Conservation (phyloP, 1,284 basidiomycete genomes). For the Microbotryum intermedium region DNA sequence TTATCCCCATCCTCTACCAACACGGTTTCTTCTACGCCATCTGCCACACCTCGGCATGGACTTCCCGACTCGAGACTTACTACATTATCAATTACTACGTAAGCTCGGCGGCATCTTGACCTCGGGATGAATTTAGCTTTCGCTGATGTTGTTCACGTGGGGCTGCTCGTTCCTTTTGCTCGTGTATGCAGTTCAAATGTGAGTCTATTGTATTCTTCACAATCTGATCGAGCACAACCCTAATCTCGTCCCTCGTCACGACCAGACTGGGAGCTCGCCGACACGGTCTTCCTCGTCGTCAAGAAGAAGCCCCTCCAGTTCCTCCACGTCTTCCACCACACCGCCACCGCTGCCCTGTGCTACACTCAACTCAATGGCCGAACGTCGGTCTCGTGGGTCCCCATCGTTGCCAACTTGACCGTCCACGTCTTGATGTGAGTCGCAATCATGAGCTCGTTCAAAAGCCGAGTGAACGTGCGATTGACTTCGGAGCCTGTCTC, state of each 20-base stretch:
- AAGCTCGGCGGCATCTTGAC: slow-evolving; percentile 48
- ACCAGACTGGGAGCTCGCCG: slow-evolving; percentile 64
- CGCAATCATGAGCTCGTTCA: slow-evolving; percentile 1
- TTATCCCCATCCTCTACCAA: slow-evolving; percentile 60
- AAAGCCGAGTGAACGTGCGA: slow-evolving; percentile 8
- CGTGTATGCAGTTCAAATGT: slow-evolving; percentile 25
- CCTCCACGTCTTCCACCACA: slow-evolving; percentile 97
- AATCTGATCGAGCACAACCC: background rate
- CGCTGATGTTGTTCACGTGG: background rate
- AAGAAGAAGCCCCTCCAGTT: slow-evolving; percentile 98
- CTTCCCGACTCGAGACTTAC: slow-evolving; percentile 52
- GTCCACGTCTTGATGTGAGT: slow-evolving; percentile 96
- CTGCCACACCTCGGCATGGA: slow-evolving; percentile 73
- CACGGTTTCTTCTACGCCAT: slow-evolving; percentile 66
- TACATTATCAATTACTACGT: slow-evolving; percentile 99
- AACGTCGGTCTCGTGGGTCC: slow-evolving; percentile 92
- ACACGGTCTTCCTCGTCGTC: slow-evolving; percentile 93
- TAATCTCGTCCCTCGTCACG: slow-evolving; percentile 1
- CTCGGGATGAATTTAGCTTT: slow-evolving; percentile 38
- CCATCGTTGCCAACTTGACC: slow-evolving; percentile 80
- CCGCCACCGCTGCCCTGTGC: slow-evolving; percentile 92
- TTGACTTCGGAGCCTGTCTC: slow-evolving; percentile 5
- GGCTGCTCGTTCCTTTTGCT: background rate
- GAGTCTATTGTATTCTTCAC: background rate
- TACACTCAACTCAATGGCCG: slow-evolving; percentile 87